Base-by-base conservation (phyloP, 2,329 filamentous ascomycete genomes). In the Xylaria sp. region DNA sequence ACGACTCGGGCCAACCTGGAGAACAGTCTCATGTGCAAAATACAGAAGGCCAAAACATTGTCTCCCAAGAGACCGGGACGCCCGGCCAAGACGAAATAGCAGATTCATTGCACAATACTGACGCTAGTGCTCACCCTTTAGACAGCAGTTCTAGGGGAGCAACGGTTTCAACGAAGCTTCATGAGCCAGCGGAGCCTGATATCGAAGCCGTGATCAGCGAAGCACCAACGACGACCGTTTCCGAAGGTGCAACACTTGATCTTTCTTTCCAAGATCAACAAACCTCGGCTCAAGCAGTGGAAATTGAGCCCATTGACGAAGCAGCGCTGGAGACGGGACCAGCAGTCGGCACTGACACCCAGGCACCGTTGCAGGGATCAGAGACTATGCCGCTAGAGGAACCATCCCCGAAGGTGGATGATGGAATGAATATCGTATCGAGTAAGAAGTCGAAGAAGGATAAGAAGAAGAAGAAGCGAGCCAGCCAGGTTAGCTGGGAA, bases 391-490 rank as follows among this genome's bases (percentile, higher is more conserved):
- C 73, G 34, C 50, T 63, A 44, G 67, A 74, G 66, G 62, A 73
- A 39, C 46, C 69, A 44, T 10, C 57, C 57, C 59, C 67, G 10
- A 55, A 67, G 59, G 63, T 71, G 55, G 72, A 75, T 67, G 58
- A 72, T 54, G 67, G 70, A 64, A 54, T 51, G 54, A 70, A 72
- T n/a, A 65, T 70, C 37, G 37, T 54, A 41, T 67, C 65, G 31
- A 75, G 72, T 59, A 82, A 81, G 71, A 81, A 73, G 64, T 74
- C 75, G 37, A 82, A 82, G 73, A 82, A 83, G 69, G 74, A 78
- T 67, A 81, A 81, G 74, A 81, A 81, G 77, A 81, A 74, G 78
- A 82, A 79, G 73, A 77, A 79, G 72, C 60, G 75, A 72, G 70
- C 76, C 64, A 70, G 69, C 62, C 72, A 75, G 67, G 54, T 72